Percentiles rank a stretch among this genome's conserved stretches.
Evolutionary conservation across 1,139 yeast genomes (phyloP).

Genomic region (Kurtzmaniella quercitrusa): DNA sequence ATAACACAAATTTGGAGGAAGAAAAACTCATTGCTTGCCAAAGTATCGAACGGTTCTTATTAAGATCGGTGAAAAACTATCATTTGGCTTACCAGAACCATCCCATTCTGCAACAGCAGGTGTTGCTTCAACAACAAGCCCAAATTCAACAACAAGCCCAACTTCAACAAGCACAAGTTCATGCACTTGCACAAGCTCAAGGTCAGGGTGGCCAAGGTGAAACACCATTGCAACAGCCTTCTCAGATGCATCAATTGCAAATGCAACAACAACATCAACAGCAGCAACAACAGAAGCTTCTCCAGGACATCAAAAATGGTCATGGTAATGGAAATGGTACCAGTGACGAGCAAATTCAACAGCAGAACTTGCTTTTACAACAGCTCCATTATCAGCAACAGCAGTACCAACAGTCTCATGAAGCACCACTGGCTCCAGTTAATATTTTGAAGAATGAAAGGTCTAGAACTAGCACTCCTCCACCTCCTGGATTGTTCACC

Average conservation of each 20-base stretch:
- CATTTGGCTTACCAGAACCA: constrained; percentile 48
- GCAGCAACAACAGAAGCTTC: constrained; percentile 13
- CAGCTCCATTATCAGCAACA: constrained; percentile 17
- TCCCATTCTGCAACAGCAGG: constrained; percentile 39
- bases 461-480: constrained; percentile 29
- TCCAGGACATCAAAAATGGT: constrained; percentile 10
- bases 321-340: constrained; percentile 2
- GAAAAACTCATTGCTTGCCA: constrained; percentile 37
- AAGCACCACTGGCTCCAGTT: constrained; percentile 19
- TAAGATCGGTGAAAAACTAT: constrained; percentile 43
- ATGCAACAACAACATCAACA: constrained; percentile 23
- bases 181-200: constrained; percentile 10
- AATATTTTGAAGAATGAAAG: constrained; percentile 32
- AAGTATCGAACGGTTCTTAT: constrained; percentile 38
- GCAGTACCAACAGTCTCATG: constrained; percentile 11
- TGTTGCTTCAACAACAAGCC: constrained; percentile 28
- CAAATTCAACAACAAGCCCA: constrained; percentile 24
- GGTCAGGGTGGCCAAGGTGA: constrained; percentile 12
- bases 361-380: constrained; percentile 16
- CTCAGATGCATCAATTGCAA: constrained; percentile 25
- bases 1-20: constrained; percentile 29
- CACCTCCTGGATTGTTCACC: constrained; percentile 42
- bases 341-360: constrained; percentile 14
- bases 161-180: constrained; percentile 16
- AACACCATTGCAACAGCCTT: constrained; percentile 15